These are phyloP conservation scores for Chlorophyllum brunneum DNA, from an alignment of 768 basidiomycete genomes.

Conservation along the genomic window DNA sequence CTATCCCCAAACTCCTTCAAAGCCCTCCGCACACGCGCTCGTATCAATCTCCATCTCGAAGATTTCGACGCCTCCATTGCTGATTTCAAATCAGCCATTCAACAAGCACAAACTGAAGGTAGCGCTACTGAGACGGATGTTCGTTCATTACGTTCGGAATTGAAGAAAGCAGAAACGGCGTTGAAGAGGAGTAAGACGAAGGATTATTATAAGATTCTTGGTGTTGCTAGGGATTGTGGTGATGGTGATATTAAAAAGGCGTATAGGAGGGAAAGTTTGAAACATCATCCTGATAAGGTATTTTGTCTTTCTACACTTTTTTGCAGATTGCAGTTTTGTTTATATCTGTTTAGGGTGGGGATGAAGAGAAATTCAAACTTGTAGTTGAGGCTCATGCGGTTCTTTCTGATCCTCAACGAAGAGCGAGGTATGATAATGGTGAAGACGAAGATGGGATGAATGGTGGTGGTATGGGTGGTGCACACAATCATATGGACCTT, in stretches of 20 bases:
- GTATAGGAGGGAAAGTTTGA: conserved; percentile 82
- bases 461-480: conserved; percentile 39
- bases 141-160: conserved; percentile 55
- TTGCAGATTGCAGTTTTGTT: neutral
- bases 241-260: conserved; percentile 86
- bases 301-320: conserved; percentile 13
- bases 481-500: conserved; percentile 46
- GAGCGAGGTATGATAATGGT: conserved; percentile 76
- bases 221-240: conserved; percentile 53
- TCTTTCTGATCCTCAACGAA: conserved; percentile 69
- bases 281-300: conserved; percentile 85
- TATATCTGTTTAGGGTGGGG: conserved; percentile 61
- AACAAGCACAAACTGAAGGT: conserved; percentile 64
- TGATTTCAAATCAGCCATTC: conserved; percentile 79
- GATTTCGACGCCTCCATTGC: conserved; percentile 65
- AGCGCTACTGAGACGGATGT: conserved; percentile 54
- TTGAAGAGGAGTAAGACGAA: conserved; percentile 88
- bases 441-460: conserved; percentile 74
- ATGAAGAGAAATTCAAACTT: conserved; percentile 95
- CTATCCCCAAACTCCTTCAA: conserved; percentile 73
- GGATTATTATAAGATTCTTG: conserved; percentile 84
- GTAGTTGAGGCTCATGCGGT: conserved; percentile 80
- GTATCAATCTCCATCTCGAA: conserved; percentile 72
- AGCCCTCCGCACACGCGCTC: conserved; percentile 81
- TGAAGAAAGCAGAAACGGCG: conserved; percentile 78